A percentile compares a stretch with the other conserved stretches of the same genome.
These are phyloP conservation scores for Diospyros lotus DNA, from an alignment of 148 eudicot genomes.

Conservation along the genomic window DNA sequence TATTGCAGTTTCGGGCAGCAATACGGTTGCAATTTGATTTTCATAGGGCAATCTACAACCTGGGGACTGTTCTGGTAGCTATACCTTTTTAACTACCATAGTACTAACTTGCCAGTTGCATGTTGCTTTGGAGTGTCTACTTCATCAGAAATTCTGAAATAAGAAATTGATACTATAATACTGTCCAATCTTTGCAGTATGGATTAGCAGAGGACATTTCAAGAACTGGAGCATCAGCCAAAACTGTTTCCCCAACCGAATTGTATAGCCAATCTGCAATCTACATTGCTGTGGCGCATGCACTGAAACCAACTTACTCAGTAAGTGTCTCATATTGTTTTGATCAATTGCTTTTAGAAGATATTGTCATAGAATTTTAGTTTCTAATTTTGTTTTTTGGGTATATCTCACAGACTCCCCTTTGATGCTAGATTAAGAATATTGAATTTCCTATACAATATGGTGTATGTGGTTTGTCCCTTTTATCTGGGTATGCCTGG, in stretches of 20 bases:
- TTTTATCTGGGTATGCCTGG: neutral
- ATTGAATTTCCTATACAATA: neutral
- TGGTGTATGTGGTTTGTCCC: neutral
- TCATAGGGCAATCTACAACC: constrained; percentile 96
- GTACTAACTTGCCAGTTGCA: neutral
- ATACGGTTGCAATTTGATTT: constrained; percentile 93
- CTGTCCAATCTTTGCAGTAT: constrained; percentile 49
- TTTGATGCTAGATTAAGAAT: neutral
- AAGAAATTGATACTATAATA: neutral
- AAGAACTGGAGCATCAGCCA: constrained; percentile 56
- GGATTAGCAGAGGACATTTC: constrained; percentile 95
- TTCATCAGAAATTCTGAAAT: constrained; percentile 3
- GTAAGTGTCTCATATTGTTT: constrained; percentile 29
- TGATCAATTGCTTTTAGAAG: neutral
- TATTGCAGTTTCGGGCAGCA: constrained; percentile 85
- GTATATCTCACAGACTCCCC: neutral
- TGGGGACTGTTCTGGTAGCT: constrained; percentile 94
- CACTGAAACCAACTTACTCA: constrained; percentile 82
- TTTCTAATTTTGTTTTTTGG: neutral
- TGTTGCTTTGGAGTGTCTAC: constrained; percentile 2
- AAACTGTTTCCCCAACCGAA: constrained; percentile 70
- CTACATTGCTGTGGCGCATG: constrained; percentile 95
- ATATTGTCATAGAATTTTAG: neutral
- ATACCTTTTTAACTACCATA: constrained; percentile 4
- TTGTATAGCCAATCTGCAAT: constrained; percentile 85